These are phyloP conservation scores for Jackrogersella multiformis DNA, from an alignment of 495 filamentous ascomycete species.

Conservation along the genomic window DNA sequence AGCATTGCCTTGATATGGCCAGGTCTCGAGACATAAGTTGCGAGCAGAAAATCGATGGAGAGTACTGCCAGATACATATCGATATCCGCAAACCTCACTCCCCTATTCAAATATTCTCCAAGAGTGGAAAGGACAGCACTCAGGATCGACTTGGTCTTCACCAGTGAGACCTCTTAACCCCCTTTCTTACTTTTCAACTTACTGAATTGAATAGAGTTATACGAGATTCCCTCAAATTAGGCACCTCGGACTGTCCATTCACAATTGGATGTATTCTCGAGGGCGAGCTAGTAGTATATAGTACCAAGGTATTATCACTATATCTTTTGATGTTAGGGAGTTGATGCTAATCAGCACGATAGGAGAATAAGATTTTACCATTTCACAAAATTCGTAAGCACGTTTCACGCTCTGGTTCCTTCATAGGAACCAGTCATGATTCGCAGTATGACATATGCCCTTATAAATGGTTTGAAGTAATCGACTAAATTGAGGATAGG, in stretches of 20 bases:
- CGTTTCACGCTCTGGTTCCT: constrained; percentile 75
- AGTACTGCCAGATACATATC: constrained; percentile 89
- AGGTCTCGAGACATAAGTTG: constrained; percentile 69
- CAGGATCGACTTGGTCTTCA: constrained; percentile 70
- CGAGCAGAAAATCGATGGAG: constrained; percentile 87
- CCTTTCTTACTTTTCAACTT: not conserved
- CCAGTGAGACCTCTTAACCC: constrained; percentile 53
- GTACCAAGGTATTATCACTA: constrained; percentile 58
- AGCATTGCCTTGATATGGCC: constrained; percentile 74
- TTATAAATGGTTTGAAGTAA: not conserved
- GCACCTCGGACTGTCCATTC: constrained; percentile 63
- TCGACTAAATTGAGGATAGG: constrained; percentile 49
- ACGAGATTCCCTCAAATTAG: constrained; percentile 66
- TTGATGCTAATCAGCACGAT: constrained; percentile 30
- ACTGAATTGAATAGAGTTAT: constrained; percentile 53
- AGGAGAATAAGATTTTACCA: constrained; percentile 64
- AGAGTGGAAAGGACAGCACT: constrained; percentile 90
- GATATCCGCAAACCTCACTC: constrained; percentile 64
- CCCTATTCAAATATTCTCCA: constrained; percentile 84
- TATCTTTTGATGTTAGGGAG: not conserved
- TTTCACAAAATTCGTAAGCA: constrained; percentile 87
- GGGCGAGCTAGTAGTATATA: constrained; percentile 83
- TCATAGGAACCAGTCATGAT: constrained; percentile 72
- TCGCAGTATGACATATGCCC: constrained; percentile 63
- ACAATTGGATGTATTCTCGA: constrained; percentile 76